Evolutionary conservation across 345 rosid species (phyloP).

Genomic region (Salix brachista): DNA sequence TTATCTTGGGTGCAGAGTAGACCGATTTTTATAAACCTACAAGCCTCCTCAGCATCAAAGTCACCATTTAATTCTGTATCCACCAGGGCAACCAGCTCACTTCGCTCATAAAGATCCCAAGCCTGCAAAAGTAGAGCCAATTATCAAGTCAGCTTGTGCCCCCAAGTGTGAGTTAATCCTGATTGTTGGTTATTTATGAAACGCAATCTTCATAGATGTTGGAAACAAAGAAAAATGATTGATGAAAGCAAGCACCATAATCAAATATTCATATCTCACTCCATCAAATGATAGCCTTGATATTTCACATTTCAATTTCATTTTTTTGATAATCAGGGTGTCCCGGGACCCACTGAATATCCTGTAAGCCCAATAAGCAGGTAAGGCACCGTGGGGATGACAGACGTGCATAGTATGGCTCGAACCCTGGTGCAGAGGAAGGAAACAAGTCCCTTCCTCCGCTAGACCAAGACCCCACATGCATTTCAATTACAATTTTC

Average conservation of each 20-base stretch:
- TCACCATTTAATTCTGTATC: slow-evolving; percentile 48
- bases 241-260: neutral
- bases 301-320: neutral
- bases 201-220: neutral
- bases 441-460: too few relatives aligned
- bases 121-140: slow-evolving; percentile 46
- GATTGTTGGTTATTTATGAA: neutral
- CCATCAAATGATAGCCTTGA: neutral
- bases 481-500: neutral
- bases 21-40: slow-evolving; percentile 56
- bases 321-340: too few relatives aligned
- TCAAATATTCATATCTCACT: neutral
- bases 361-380: too few relatives aligned
- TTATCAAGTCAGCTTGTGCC: neutral
- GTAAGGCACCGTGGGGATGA: too few relatives aligned
- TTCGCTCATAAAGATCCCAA: slow-evolving; percentile 72
- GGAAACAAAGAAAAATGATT: neutral
- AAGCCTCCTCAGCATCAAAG: slow-evolving; percentile 73
- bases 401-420: too few relatives aligned
- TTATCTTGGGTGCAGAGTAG: slow-evolving; percentile 76
- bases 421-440: too few relatives aligned
- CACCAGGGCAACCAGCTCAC: slow-evolving; percentile 61
- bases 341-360: too few relatives aligned
- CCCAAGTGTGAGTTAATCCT: neutral
- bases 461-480: too few relatives aligned